These are phyloP conservation scores for Austroboletus niveus DNA, from an alignment of 1,284 basidiomycete genomes.

Conservation along the genomic window DNA sequence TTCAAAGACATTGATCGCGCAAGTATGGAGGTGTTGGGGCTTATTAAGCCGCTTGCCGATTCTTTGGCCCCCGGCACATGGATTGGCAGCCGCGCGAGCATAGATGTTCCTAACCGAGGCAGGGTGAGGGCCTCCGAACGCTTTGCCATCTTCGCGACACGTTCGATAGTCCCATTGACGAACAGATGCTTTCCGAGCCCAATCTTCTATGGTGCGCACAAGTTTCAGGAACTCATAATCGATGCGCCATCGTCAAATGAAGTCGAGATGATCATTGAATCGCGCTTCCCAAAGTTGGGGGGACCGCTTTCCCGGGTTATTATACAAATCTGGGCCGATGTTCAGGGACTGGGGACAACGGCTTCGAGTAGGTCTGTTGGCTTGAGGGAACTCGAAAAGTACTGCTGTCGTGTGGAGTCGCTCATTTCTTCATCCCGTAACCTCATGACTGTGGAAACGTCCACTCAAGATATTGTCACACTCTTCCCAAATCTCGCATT, in stretches of 20 bases:
- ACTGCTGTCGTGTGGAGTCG: constrained; percentile 73
- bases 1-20: constrained; percentile 93
- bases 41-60: constrained; percentile 81
- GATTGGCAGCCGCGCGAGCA: constrained; percentile 70
- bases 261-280: constrained; percentile 64
- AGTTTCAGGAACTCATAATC: constrained; percentile 73
- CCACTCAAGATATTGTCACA: constrained; percentile 29
- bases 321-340: constrained; percentile 62
- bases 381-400: constrained; percentile 86
- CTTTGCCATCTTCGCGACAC: constrained; percentile 81
- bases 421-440: constrained; percentile 53
- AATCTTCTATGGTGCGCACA: constrained; percentile 80
- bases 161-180: constrained; percentile 53
- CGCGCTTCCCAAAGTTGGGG: constrained; percentile 63
- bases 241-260: constrained; percentile 64
- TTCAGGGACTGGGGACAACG: constrained; percentile 47
- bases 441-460: constrained; percentile 43
- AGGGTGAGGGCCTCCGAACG: constrained; percentile 68
- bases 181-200: constrained; percentile 49
- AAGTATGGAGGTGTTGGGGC: constrained; percentile 82
- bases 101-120: constrained; percentile 71
- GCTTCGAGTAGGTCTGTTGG: constrained; percentile 66
- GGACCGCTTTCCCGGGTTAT: constrained; percentile 46
- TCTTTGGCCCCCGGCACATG: constrained; percentile 73
- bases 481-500: constrained; percentile 72